Evolutionary conservation across 768 basidiomycete genomes (phyloP), one percentile per base, ranked within the genome.

Genomic region (Tephrocybe sp.): DNA sequence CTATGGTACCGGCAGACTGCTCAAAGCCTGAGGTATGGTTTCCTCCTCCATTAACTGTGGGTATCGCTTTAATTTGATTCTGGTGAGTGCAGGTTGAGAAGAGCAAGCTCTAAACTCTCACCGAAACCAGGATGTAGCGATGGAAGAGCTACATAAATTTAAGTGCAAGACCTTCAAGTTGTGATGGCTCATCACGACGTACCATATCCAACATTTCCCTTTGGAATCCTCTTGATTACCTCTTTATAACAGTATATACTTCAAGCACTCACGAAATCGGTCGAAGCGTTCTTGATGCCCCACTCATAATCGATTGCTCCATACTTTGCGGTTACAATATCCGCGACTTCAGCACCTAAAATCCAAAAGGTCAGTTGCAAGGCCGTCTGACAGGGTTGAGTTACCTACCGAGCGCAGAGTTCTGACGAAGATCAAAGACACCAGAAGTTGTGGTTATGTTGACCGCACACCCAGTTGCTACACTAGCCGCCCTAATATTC

Each of bases 11-110:
- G 0, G 88, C 88, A 0, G 87, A 70, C 17, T 77, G 67, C 20
- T 79, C 69, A 64, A 93, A 93, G 10, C 70, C 83, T 1, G 68
- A 70, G 0, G 90, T 91, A 58, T 93, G 90, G 61, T 91, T 91
- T 6, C 88, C 88, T 7, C 88, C 90, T 54, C 81, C 75, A 0
- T 70, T 64, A 18, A 81, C 72, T 0, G 86, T 90, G 3, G 90
- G 90, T 36, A 92, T 92, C 8, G 86, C 89, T 90, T 28, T 5
- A 15, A 10, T 6, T 21, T 26, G 25, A 12, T 7, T 17, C n/a
- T n/a, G n/a, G n/a, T n/a, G n/a, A n/a, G n/a, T n/a, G n/a, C n/a
- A n/a, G n/a, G n/a, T n/a, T n/a, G n/a, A n/a, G 28, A 11, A 8
- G 4, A 14, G 15, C 34, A 15, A 14, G 34, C 11, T n/a, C 15